phyloP scores from a whole-genome alignment of 1,139 yeast species.

The Kodamaea fungicola region DNA sequence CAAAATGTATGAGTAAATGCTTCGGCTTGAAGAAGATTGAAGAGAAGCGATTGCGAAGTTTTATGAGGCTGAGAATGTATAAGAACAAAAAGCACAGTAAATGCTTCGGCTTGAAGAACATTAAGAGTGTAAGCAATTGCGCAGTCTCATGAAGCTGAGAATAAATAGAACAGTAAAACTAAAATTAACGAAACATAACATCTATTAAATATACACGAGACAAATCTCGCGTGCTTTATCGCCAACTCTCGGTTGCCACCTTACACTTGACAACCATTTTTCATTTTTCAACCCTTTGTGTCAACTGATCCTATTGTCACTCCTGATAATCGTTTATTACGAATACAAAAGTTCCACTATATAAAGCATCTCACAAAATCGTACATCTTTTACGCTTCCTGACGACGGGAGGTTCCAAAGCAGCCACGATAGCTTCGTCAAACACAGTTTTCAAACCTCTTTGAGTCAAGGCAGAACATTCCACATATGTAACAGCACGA shows the following conservation, averaged over 20 bases:
- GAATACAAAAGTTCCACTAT: too few species aligned
- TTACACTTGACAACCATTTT: too few species aligned
- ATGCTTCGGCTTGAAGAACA: conserved; percentile 18
- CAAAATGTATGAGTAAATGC: conserved; percentile 9
- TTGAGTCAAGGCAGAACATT: conserved; percentile 97
- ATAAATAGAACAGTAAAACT: too few species aligned
- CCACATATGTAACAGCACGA: conserved; percentile 93
- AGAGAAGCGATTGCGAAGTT: conserved; percentile 24
- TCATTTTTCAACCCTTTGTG: too few species aligned
- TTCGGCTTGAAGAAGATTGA: conserved; percentile 18
- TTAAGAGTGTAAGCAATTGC: conserved; percentile 23
- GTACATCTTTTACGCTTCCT: conserved; percentile 82
- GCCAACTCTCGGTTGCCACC: too few species aligned
- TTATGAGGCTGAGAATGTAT: conserved; percentile 8
- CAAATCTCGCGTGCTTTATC: too few species aligned
- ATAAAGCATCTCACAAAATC: conserved; percentile 10
- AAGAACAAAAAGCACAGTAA: not conserved
- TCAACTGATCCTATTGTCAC: too few species aligned
- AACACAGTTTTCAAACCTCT: conserved; percentile 93
- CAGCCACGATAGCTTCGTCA: conserved; percentile 96
- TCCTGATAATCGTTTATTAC: too few species aligned
- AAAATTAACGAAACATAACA: too few species aligned
- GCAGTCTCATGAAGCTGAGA: conserved; percentile 20
- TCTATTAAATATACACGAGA: too few species aligned
- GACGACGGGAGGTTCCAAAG: conserved; percentile 85